Evolutionary conservation across 148 eudicot genomes (phyloP).

Genomic region (Persicaria maculosa): DNA sequence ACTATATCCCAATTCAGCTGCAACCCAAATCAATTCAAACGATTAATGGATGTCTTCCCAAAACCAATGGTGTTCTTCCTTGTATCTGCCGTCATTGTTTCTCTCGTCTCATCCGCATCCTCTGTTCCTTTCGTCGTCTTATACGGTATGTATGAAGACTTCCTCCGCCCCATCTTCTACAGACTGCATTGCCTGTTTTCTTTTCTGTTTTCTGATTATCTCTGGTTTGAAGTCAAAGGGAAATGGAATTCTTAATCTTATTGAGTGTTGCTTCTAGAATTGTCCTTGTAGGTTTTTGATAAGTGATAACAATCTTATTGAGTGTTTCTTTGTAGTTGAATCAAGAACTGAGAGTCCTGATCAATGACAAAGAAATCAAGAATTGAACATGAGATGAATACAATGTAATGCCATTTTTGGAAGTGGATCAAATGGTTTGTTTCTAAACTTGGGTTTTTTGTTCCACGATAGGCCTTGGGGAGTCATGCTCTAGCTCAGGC

Average conservation of each 20-base stretch:
- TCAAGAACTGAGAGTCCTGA: not conserved
- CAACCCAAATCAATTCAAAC: not conserved
- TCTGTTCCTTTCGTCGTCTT: conserved; percentile 9
- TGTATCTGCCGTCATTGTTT: not conserved
- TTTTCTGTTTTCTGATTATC: not conserved
- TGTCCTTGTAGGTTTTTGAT: no score
- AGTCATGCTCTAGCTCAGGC: not conserved
- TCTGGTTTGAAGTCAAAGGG: not conserved
- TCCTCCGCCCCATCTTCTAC: no score
- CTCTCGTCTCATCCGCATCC: not conserved
- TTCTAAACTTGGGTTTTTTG: not conserved
- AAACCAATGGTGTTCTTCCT: conserved; percentile 1
- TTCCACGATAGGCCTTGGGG: not conserved
- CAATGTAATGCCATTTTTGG: not conserved
- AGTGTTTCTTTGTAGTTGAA: not conserved
- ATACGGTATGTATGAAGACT: not conserved
- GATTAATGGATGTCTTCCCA: not conserved
- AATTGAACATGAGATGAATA: not conserved
- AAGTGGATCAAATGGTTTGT: not conserved
- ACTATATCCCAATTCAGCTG: not conserved
- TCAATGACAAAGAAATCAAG: not conserved
- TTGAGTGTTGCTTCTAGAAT: not conserved
- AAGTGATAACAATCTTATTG: not conserved
- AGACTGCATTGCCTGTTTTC: not conserved
- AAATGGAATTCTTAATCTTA: not conserved